phyloP scores from a whole-genome alignment of 2,329 filamentous ascomycete species.

The Neofusicoccum cordaticola region DNA sequence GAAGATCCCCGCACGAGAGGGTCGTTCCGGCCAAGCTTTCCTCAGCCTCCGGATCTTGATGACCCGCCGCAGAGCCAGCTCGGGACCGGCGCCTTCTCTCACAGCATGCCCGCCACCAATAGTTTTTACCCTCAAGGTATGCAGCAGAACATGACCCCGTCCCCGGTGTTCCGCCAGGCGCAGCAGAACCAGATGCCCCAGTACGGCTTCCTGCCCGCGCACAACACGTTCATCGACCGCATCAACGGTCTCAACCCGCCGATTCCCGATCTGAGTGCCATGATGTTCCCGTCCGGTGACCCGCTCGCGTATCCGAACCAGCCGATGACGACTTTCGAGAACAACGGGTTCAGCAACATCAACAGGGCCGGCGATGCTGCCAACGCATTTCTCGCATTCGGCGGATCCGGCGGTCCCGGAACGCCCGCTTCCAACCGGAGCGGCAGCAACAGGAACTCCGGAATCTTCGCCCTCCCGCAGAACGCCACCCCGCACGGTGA shows the following conservation, averaged over 20 bases:
- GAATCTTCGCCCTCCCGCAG: constrained; percentile 8
- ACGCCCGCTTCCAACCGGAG: background rate
- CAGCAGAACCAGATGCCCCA: background rate
- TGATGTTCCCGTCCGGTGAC: constrained; percentile 79
- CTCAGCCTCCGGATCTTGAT: constrained; percentile 25
- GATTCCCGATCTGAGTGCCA: constrained; percentile 68
- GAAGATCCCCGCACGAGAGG: constrained; percentile 22
- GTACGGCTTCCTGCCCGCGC: constrained; percentile 24
- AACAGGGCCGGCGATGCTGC: background rate
- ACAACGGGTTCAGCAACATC: constrained; percentile 27
- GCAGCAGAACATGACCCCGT: constrained; percentile 5
- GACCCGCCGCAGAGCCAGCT: background rate
- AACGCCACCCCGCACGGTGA: constrained; percentile 10
- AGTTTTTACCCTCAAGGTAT: background rate
- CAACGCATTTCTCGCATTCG: background rate
- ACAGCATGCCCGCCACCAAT: constrained; percentile 6
- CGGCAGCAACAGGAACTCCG: constrained; percentile 1
- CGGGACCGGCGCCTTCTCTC: background rate
- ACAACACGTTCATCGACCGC: constrained; percentile 30
- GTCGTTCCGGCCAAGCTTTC: constrained; percentile 26
- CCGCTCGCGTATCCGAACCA: constrained; percentile 79
- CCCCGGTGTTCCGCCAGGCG: constrained; percentile 2
- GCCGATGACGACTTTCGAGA: constrained; percentile 60
- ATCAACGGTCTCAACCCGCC: constrained; percentile 37
- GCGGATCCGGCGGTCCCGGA: background rate